phyloP scores from a whole-genome alignment of 306 rosid species.

The Bauhinia variegata region DNA sequence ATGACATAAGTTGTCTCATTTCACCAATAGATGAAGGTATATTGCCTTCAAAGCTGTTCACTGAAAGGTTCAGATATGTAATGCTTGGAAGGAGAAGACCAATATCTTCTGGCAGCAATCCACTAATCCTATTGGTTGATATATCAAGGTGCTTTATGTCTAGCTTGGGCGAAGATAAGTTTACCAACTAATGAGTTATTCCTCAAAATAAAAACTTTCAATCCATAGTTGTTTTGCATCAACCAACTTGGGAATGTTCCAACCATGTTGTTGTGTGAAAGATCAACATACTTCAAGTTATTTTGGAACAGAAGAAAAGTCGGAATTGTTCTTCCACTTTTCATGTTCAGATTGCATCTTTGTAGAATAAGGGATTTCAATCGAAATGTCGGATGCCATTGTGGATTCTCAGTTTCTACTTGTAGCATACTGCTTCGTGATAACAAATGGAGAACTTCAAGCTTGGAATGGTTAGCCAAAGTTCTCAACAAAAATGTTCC shows the following conservation, averaged over 20 bases:
- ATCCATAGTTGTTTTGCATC: conserved; percentile 31
- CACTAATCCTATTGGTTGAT: conserved; percentile 33
- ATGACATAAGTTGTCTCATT: too few relatives aligned
- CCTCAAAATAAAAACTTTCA: not conserved
- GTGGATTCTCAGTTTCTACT: conserved; percentile 28
- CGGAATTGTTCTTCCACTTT: not conserved
- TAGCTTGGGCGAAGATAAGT: not conserved
- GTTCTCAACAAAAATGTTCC: conserved; percentile 34
- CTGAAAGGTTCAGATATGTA: not conserved
- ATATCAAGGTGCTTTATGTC: not conserved
- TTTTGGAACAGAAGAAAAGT: conserved; percentile 36
- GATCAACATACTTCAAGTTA: not conserved
- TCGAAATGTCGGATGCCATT: conserved; percentile 38
- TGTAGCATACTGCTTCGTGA: not conserved
- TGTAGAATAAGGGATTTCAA: conserved; percentile 7
- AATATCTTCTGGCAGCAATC: conserved; percentile 29
- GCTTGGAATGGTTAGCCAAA: conserved; percentile 39
- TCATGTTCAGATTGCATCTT: conserved; percentile 30
- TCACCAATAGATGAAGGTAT: conserved; percentile 36
- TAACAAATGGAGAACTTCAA: conserved; percentile 14
- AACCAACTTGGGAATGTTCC: conserved; percentile 39
- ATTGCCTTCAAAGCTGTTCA: conserved; percentile 31
- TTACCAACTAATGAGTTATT: conserved; percentile 19
- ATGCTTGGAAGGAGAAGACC: conserved; percentile 23
- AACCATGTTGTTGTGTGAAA: conserved; percentile 27